These are phyloP conservation scores for Colletotrichum tamarilloi DNA, from an alignment of 2,329 filamentous ascomycete species.

Conservation along the genomic window DNA sequence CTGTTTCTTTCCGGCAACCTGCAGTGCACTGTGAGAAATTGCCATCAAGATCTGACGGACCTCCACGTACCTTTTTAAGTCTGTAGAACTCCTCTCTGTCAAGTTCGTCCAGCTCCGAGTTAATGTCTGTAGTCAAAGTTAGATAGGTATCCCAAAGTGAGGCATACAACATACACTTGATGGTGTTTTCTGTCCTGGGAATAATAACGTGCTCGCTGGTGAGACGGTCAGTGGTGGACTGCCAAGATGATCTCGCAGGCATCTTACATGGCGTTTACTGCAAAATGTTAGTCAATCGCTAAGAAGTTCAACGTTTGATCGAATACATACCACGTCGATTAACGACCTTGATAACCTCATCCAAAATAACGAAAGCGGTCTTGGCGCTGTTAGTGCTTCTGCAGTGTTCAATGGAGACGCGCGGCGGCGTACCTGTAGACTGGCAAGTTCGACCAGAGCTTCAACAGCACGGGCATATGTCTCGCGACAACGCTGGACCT, in stretches of 20 bases:
- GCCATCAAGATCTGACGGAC: too few relatives aligned
- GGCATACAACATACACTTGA: slow-evolving; percentile 76
- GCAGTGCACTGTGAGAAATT: slow-evolving; percentile 2
- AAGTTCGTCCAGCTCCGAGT: slow-evolving; percentile 96
- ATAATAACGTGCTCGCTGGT: slow-evolving; percentile 91
- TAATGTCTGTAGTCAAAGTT: slow-evolving; percentile 76
- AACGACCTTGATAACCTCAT: slow-evolving; percentile 99
- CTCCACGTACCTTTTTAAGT: slow-evolving; percentile 77
- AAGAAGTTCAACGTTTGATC: neutral
- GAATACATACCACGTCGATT: slow-evolving; percentile 82
- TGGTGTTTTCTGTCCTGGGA: slow-evolving; percentile 98
- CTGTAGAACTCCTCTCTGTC: slow-evolving; percentile 98
- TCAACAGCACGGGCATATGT: slow-evolving; percentile 97
- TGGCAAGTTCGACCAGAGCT: slow-evolving; percentile 93
- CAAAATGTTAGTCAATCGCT: slow-evolving; percentile 15
- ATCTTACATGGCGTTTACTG: slow-evolving; percentile 90
- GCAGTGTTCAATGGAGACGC: neutral
- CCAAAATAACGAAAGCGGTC: slow-evolving; percentile 97
- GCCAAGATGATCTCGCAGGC: too few relatives aligned
- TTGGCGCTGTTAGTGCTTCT: slow-evolving; percentile 44
- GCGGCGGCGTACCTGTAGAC: slow-evolving; percentile 73
- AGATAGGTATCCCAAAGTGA: neutral
- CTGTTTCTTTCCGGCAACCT: slow-evolving; percentile 85
- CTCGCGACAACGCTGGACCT: slow-evolving; percentile 94
- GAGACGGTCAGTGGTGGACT: slow-evolving; percentile 37